These are phyloP conservation scores for Stellera chamaejasme DNA, from an alignment of 345 rosid species.

Conservation along the genomic window DNA sequence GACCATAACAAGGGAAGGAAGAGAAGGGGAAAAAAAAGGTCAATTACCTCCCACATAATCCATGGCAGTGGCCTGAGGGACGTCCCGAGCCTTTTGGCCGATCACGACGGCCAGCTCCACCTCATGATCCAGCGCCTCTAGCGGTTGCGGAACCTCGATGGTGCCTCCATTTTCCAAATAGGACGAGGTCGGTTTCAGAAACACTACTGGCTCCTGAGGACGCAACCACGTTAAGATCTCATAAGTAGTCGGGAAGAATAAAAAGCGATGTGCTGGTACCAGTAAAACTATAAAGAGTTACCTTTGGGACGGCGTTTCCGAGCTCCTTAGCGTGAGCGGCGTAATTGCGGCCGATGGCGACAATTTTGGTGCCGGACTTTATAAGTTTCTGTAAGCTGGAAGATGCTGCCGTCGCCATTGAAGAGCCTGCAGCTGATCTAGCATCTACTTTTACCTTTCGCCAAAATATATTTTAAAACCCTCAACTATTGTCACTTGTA, in stretches of 20 bases:
- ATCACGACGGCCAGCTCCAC: conserved; percentile 94
- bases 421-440: too few species aligned
- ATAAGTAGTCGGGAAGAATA: neutral
- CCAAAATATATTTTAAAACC: too few species aligned
- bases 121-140: conserved; percentile 77
- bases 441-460: too few species aligned
- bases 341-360: conserved; percentile 94
- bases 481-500: too few species aligned
- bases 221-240: neutral
- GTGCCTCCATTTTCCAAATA: conserved; percentile 85
- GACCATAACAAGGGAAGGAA: too few species aligned
- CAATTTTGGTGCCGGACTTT: conserved; percentile 72
- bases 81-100: conserved; percentile 73
- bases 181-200: conserved; percentile 90
- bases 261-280: neutral
- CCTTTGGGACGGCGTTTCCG: conserved; percentile 91
- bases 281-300: neutral
- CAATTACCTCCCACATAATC: conserved; percentile 67
- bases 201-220: conserved; percentile 70
- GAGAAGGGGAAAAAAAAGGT: too few species aligned
- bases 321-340: conserved; percentile 96
- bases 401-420: conserved; percentile 30
- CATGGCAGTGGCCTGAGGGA: conserved; percentile 70
- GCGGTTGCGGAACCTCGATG: conserved; percentile 72
- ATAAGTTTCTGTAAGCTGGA: conserved; percentile 45